Evolutionary conservation across 2,329 filamentous ascomycete species (phyloP).

Genomic region (Didymella segeticola): DNA sequence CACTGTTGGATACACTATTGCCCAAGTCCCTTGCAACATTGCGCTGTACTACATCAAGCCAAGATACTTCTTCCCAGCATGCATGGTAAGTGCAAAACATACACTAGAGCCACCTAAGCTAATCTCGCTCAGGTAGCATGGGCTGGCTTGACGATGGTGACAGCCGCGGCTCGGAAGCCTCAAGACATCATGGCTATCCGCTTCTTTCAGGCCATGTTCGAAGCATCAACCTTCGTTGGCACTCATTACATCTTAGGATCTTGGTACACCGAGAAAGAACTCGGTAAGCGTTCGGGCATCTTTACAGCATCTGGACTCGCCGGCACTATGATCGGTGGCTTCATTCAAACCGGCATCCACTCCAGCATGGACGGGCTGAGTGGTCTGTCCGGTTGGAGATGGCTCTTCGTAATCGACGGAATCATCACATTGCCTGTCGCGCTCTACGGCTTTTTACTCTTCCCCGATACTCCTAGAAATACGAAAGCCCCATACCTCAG

Average conservation of each 20-base stretch:
- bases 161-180: constrained; percentile 60
- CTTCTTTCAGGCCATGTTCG: constrained; percentile 60
- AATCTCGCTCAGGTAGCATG: constrained; percentile 53
- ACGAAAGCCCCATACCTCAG: constrained; percentile 54
- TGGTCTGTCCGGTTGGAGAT: constrained; percentile 64
- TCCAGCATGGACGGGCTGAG: constrained; percentile 54
- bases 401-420: constrained; percentile 55
- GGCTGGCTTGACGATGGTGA: constrained; percentile 69
- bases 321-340: constrained; percentile 68
- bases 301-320: constrained; percentile 67
- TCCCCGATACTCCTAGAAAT: constrained; percentile 54
- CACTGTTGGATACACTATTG: constrained; percentile 56
- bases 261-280: constrained; percentile 67
- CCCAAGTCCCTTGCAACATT: constrained; percentile 55
- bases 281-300: constrained; percentile 67
- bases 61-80: constrained; percentile 67
- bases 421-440: constrained; percentile 65
- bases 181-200: constrained; percentile 66
- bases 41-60: constrained; percentile 69
- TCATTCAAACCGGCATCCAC: constrained; percentile 64
- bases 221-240: constrained; percentile 62
- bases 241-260: constrained; percentile 68
- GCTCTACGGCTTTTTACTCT: constrained; percentile 60
- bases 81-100: constrained; percentile 58
- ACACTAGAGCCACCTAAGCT: neutral